phyloP scores from a whole-genome alignment of 225 moss, liverwort and hornwort species.

The Climacium dendroides region DNA sequence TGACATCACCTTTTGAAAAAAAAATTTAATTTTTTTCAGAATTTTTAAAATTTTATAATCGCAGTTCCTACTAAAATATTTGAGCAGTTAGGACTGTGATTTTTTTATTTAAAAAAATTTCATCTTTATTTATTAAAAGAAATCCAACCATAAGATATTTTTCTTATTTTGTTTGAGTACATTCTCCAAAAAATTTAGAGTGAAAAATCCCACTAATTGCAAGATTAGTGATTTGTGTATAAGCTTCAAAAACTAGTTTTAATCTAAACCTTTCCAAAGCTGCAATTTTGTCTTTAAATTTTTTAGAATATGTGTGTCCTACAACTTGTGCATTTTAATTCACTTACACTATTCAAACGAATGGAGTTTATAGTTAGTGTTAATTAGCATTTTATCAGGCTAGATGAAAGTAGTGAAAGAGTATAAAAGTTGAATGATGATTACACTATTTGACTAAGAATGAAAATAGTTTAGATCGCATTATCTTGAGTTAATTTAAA shows the following conservation, averaged over 20 bases:
- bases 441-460: neutral
- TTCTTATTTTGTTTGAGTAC: too few relatives aligned
- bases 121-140: too few relatives aligned
- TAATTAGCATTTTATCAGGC: neutral
- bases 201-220: neutral
- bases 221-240: neutral
- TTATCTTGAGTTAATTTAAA: neutral
- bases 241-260: neutral
- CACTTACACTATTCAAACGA: neutral
- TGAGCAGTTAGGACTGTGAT: too few relatives aligned
- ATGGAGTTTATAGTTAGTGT: neutral
- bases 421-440: neutral
- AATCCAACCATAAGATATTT: neutral
- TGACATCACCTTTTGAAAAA: too few relatives aligned
- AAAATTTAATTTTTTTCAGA: too few relatives aligned
- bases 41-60: too few relatives aligned
- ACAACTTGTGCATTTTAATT: accelerated
- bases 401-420: neutral
- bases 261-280: neutral
- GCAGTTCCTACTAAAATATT: too few relatives aligned
- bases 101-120: too few relatives aligned
- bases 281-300: neutral
- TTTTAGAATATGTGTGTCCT: neutral
- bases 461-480: neutral
- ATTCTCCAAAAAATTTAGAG: accelerated